phyloP scores from a whole-genome alignment of 2,329 filamentous ascomycete genomes.

The Cladophialophora yegresii region DNA sequence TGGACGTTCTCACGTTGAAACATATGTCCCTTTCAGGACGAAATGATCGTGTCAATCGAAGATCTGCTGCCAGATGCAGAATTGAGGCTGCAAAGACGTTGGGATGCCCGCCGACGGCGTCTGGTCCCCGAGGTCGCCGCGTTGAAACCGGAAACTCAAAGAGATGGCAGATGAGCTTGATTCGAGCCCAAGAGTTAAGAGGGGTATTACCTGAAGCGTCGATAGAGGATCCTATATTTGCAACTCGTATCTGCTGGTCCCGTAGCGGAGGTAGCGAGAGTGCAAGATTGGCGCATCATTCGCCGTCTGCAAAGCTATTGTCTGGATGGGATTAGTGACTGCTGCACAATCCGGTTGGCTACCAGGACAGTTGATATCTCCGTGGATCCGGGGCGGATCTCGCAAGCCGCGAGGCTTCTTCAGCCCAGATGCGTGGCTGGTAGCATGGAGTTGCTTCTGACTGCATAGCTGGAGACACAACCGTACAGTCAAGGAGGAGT shows the following conservation, averaged over 20 bases:
- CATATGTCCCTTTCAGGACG: slow-evolving; percentile 7
- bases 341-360: slow-evolving; percentile 26
- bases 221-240: neutral
- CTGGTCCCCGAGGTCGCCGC: slow-evolving; percentile 16
- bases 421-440: neutral
- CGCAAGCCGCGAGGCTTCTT: neutral
- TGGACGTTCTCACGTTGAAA: slow-evolving; percentile 15
- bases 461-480: neutral
- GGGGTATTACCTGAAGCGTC: neutral
- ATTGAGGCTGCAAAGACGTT: slow-evolving; percentile 5
- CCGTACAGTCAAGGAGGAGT: neutral
- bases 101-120: neutral
- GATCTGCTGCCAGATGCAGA: slow-evolving; percentile 11
- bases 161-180: neutral
- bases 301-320: slow-evolving; percentile 9
- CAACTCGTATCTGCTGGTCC: slow-evolving; percentile 9
- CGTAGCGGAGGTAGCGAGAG: neutral
- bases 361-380: neutral
- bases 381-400: neutral
- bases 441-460: neutral
- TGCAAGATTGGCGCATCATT: slow-evolving; percentile 2
- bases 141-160: neutral
- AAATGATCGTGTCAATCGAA: neutral
- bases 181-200: neutral
- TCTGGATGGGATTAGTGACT: slow-evolving; percentile 17